phyloP scores from a whole-genome alignment of 1,139 yeast species.

The Blastobotrys niveus region DNA sequence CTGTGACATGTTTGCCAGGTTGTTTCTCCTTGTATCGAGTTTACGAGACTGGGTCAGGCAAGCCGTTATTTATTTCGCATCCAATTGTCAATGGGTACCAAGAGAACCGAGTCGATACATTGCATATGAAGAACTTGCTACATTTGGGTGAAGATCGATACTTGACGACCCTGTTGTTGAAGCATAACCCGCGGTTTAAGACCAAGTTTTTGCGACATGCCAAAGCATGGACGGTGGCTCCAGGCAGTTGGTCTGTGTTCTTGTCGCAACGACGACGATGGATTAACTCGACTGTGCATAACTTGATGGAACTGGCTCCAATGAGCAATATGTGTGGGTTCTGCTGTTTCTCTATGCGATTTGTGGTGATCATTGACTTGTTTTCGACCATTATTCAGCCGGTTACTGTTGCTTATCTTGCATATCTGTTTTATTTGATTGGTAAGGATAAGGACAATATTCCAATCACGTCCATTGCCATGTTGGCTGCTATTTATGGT shows the following conservation, averaged over 20 bases:
- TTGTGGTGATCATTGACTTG: constrained; percentile 38
- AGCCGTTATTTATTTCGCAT: constrained; percentile 38
- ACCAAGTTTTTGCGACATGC: constrained; percentile 40
- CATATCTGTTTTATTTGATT: constrained; percentile 36
- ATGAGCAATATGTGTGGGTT: constrained; percentile 41
- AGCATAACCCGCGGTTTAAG: constrained; percentile 37
- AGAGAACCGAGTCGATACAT: constrained; percentile 38
- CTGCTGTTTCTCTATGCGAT: constrained; percentile 42
- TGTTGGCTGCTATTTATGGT: constrained; percentile 40
- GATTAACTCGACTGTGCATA: constrained; percentile 43
- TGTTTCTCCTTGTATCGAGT: constrained; percentile 40
- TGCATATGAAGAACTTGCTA: constrained; percentile 39
- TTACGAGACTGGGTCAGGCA: constrained; percentile 34
- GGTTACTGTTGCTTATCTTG: constrained; percentile 39
- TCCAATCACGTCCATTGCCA: constrained; percentile 37
- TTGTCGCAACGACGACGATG: constrained; percentile 42
- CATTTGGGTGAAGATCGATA: constrained; percentile 42
- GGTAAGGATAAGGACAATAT: constrained; percentile 30
- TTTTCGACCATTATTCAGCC: constrained; percentile 40
- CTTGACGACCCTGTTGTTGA: constrained; percentile 37
- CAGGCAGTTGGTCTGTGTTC: constrained; percentile 40
- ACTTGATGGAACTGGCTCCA: constrained; percentile 38
- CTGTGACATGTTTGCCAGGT: constrained; percentile 42
- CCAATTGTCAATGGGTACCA: constrained; percentile 37
- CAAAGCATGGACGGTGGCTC: constrained; percentile 40